A percentile compares a stretch with the other conserved stretches of the same genome.
Conservation (phyloP, 345 rosid genomes). For the Melaleuca quinquenervia region DNA sequence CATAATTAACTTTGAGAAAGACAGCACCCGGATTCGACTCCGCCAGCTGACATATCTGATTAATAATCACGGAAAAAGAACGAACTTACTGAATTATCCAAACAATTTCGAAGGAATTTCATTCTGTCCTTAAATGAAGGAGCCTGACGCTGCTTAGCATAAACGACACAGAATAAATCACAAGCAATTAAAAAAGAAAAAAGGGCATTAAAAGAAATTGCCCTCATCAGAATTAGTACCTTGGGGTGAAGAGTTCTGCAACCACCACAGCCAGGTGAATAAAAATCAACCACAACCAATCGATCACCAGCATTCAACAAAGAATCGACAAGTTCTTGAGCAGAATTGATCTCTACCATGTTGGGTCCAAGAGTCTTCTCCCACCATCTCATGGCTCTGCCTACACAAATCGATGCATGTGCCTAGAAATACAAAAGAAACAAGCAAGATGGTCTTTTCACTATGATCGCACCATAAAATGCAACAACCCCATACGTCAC, state of each 20-base stretch:
- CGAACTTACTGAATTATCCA: not conserved
- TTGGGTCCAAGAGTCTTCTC: constrained; percentile 47
- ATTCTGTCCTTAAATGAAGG: not conserved
- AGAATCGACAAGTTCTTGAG: constrained; percentile 48
- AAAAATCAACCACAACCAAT: constrained; percentile 56
- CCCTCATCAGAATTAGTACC: constrained; percentile 12
- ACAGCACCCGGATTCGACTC: constrained; percentile 47
- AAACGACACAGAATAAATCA: not conserved
- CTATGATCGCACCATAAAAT: not conserved
- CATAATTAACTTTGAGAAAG: constrained; percentile 65
- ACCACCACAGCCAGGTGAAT: constrained; percentile 82
- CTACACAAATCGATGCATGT: constrained; percentile 30
- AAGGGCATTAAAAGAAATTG: not conserved
- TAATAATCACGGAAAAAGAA: not conserved
- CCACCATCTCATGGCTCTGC: constrained; percentile 69
- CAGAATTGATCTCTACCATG: constrained; percentile 57
- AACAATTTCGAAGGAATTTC: not conserved
- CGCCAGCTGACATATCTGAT: constrained; percentile 72
- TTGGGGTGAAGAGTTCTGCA: constrained; percentile 81
- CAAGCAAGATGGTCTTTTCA: not conserved
- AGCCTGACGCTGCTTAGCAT: not conserved
- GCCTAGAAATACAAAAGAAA: not conserved
- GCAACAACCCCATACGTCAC: not conserved
- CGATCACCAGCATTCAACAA: constrained; percentile 47
- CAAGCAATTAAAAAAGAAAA: not conserved